Conservation (phyloP, 768 basidiomycete genomes). For the Lentinula guzmanii region DNA sequence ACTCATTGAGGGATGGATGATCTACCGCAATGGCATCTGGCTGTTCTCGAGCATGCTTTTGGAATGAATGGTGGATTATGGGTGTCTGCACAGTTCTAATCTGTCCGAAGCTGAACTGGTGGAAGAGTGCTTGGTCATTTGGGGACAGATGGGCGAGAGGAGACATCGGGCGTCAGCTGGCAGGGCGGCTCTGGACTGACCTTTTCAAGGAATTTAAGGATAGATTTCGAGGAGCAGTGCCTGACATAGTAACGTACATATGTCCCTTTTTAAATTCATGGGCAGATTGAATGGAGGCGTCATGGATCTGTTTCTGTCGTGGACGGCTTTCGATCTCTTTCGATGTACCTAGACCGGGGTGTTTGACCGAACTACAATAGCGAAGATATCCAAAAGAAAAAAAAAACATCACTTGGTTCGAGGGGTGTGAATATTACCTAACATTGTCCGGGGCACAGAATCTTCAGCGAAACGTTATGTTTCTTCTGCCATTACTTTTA, state of each 20-base stretch:
- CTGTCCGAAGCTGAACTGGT: conserved; percentile 6
- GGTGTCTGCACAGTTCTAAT: background rate
- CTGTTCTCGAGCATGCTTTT: background rate
- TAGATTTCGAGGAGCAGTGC: background rate
- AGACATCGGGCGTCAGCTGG: background rate
- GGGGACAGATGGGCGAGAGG: conserved; percentile 7
- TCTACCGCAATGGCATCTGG: conserved; percentile 7
- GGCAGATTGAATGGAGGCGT: background rate
- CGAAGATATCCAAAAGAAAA: too few species aligned
- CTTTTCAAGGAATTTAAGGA: background rate
- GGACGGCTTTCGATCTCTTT: background rate
- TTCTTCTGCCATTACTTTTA: too few species aligned
- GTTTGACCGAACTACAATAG: too few species aligned
- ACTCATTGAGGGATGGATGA: background rate
- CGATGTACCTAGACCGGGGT: background rate
- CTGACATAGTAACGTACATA: background rate
- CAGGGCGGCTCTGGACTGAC: background rate
- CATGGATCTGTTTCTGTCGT: background rate
- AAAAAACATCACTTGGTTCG: too few species aligned
- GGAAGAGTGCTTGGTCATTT: conserved; percentile 6
- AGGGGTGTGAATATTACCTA: too few species aligned
- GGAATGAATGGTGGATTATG: conserved; percentile 5
- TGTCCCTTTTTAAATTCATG: background rate
- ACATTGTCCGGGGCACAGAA: too few species aligned
- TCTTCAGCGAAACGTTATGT: too few species aligned